These are phyloP conservation scores for Bipolaris zeicola DNA, from an alignment of 2,329 filamentous ascomycete species.

Conservation along the genomic window DNA sequence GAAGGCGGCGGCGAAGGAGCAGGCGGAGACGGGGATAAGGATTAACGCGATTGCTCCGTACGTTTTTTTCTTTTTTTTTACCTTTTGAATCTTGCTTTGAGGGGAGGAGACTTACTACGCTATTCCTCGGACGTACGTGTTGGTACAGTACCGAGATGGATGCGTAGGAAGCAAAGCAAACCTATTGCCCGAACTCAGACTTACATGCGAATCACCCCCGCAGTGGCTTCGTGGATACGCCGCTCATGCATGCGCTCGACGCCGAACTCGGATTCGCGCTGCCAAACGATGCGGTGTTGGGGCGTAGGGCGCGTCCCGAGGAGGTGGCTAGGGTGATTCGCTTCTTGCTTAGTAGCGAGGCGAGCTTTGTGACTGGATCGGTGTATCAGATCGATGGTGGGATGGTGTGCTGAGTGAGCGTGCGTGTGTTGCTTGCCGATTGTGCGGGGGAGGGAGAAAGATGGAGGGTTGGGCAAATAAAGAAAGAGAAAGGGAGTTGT, in stretches of 20 bases:
- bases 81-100: too few species aligned
- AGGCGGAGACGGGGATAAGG: slow-evolving; percentile 24
- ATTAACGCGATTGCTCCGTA: slow-evolving; percentile 53
- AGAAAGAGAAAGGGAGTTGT: not conserved
- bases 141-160: not conserved
- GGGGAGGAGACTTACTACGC: too few species aligned
- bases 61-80: slow-evolving; percentile 21
- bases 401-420: slow-evolving; percentile 15
- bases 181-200: too few species aligned
- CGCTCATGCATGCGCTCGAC: slow-evolving; percentile 15
- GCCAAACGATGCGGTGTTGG: slow-evolving; percentile 19
- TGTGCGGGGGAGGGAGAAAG: not conserved
- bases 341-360: slow-evolving; percentile 26
- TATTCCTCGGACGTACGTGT: too few species aligned
- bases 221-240: slow-evolving; percentile 25
- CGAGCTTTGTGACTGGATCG: slow-evolving; percentile 23
- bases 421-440: not conserved
- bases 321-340: slow-evolving; percentile 23
- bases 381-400: slow-evolving; percentile 27
- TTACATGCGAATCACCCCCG: not conserved
- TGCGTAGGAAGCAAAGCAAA: not conserved
- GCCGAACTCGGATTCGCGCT: slow-evolving; percentile 1
- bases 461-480: not conserved
- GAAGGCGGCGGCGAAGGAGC: slow-evolving; percentile 48
- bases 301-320: slow-evolving; percentile 15